These are phyloP conservation scores for Claviceps lovelessii DNA, from an alignment of 2,329 filamentous ascomycete genomes.

Conservation along the genomic window DNA sequence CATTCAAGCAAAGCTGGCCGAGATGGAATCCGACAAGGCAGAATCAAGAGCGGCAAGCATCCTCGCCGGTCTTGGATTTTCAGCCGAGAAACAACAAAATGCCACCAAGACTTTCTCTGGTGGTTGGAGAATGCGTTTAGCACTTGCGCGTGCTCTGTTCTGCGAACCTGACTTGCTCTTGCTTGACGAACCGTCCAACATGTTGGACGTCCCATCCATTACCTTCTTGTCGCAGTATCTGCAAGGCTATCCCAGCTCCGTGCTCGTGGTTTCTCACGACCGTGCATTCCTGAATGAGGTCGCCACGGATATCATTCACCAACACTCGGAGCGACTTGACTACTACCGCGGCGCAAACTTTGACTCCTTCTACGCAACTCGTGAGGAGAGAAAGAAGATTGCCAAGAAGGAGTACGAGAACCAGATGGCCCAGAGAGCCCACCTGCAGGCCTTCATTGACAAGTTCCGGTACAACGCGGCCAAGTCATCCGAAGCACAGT, in stretches of 20 bases:
- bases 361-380: slow-evolving; percentile 91
- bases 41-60: slow-evolving; percentile 93
- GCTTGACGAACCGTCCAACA: slow-evolving; percentile 98
- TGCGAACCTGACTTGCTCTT: slow-evolving; percentile 92
- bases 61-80: slow-evolving; percentile 92
- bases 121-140: slow-evolving; percentile 98
- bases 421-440: slow-evolving; percentile 85
- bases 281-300: slow-evolving; percentile 97
- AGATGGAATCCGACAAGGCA: slow-evolving; percentile 99
- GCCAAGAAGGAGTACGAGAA: slow-evolving; percentile 97
- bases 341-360: slow-evolving; percentile 99
- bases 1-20: slow-evolving; percentile 77
- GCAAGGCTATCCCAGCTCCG: slow-evolving; percentile 82
- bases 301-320: slow-evolving; percentile 97
- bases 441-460: slow-evolving; percentile 96
- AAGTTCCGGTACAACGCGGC: slow-evolving; percentile 99
- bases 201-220: slow-evolving; percentile 99
- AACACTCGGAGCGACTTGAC: slow-evolving; percentile 91
- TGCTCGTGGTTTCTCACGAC: slow-evolving; percentile 96
- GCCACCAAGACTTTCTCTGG: slow-evolving; percentile 97
- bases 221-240: slow-evolving; percentile 95
- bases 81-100: slow-evolving; percentile 75
- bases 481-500: slow-evolving; percentile 96
- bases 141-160: slow-evolving; percentile 86
- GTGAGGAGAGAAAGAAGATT: slow-evolving; percentile 91